Base-by-base conservation (phyloP, 257 asterid genomes). In the Echites panduratus region DNA sequence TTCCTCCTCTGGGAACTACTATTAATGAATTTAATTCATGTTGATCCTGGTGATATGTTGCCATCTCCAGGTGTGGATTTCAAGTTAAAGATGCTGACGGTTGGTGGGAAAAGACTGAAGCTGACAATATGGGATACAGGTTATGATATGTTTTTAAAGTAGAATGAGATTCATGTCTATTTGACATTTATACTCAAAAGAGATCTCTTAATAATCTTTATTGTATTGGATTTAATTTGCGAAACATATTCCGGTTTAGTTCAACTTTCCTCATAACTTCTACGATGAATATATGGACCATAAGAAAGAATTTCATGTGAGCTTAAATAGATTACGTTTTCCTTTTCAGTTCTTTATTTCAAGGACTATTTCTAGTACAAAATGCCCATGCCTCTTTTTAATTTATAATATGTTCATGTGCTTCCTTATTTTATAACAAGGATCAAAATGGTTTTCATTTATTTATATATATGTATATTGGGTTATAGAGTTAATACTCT, bases 61-160 rank as follows among this genome's bases (percentile, higher is more conserved):
- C 16, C 54, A 40, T 76, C 45, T 73, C 27, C 81, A 92, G 98
- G 98, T 68, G 98, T 90, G 81, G 98, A 92, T 84, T 92, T 92
- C 91, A 92, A 92, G 89, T 89, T 92, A 74, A 88, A 89, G 83
- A 79, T 86, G 85, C 80, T 92, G 56, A 88, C 93, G 0, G 76
- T 86, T 69, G 92, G 82, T 32, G 96, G 92, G 68, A 92, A 92
- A 75, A 84, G 87, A 77, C 72, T 90, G 75, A 92, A 92, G 79
- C 87, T 89, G 11, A 92, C 98, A n/a, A 90, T 92, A 40, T 92
- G 98, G 98, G 98, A 92, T 77, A 90, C 98, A 77, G 96, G 97
- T 91, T 72, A 68, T 52, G 12, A 14, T 1, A 16, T 66, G 47
- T 40, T 20, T 32, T 2, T 22, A 5, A 50, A 40, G n/a, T 49